Base-by-base conservation (phyloP, 179 eudicot species). In the Camellia oleifera region DNA sequence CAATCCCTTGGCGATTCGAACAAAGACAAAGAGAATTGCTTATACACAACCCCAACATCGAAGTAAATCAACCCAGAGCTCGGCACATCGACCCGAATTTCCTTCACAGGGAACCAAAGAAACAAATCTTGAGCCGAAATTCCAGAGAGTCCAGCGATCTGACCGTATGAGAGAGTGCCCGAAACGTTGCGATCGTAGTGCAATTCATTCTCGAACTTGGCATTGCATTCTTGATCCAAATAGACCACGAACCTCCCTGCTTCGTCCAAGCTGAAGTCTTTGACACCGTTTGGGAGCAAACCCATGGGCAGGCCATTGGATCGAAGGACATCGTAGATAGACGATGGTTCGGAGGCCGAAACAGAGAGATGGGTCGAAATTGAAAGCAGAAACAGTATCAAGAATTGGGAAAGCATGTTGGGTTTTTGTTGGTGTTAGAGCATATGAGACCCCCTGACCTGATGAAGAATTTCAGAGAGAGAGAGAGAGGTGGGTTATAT, bases 41-140 rank as follows among this genome's bases (percentile, higher is more conserved):
- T 94, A 11, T 50, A 85, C 64, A 94, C 98, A 70, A 93, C 98
- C 15, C 96, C 97, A 10, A 92, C 94, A 64, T 94, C 93, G 45
- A 93, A 94, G 64, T 94, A 93, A 79, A 94, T 94, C 79, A 93
- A 80, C 4, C 98, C 97, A 3, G 97, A 90, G 69, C 96, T 94
- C 0, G 98, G 97, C 0, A 93, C 62, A 82, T 93, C 97, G 2
- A 94, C 98, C 50, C 93, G 87, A 58, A 94, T 91, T 52, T 84
- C 91, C 77, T 88, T 91, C 5, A 94, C 97, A 0, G 88, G 87
- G 12, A 94, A 90, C 98, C 98, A 94, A 15, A 94, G 77, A 64
- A 95, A 95, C 77, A 95, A 84, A 82, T 95, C 98, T 76, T 91
- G 90, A 0, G 98, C 94, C 5, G 93, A 84, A 67, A 95, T 84